Conservation (phyloP, 768 basidiomycete species). For the Suillus americanus region DNA sequence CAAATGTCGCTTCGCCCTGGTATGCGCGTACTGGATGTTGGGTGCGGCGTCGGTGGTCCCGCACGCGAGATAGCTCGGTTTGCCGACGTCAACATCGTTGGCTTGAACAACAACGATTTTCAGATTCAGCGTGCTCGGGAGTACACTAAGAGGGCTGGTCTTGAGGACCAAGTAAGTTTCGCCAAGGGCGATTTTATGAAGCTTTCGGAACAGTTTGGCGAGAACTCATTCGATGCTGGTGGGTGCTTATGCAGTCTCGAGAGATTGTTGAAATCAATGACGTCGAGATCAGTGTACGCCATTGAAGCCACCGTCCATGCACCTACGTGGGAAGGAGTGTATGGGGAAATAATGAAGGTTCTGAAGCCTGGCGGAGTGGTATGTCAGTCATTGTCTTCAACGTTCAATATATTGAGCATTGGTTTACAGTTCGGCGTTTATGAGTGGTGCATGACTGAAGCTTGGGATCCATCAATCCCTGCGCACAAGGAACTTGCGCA, state of each 20-base stretch:
- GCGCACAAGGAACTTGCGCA: slow-evolving; percentile 84
- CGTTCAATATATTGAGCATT: slow-evolving; percentile 16
- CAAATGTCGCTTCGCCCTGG: slow-evolving; percentile 79
- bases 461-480: slow-evolving; percentile 80
- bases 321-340: slow-evolving; percentile 89
- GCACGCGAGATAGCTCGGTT: slow-evolving; percentile 90
- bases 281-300: slow-evolving; percentile 63
- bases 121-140: slow-evolving; percentile 79
- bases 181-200: slow-evolving; percentile 95
- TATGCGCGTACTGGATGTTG: slow-evolving; percentile 93
- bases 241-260: slow-evolving; percentile 22
- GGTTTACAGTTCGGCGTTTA: slow-evolving; percentile 80
- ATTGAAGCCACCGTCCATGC: slow-evolving; percentile 96
- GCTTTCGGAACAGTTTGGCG: slow-evolving; percentile 83
- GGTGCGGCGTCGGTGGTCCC: slow-evolving; percentile 93
- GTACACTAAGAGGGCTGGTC: slow-evolving; percentile 71
- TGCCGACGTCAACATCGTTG: slow-evolving; percentile 75
- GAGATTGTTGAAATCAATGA: neutral
- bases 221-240: slow-evolving; percentile 89
- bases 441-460: slow-evolving; percentile 96
- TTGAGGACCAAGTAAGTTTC: slow-evolving; percentile 72
- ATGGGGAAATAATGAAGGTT: slow-evolving; percentile 85
- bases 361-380: slow-evolving; percentile 92
- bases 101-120: slow-evolving; percentile 92
- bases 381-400: slow-evolving; percentile 31